These are phyloP conservation scores for Hapsidospora chrysogenum DNA, from an alignment of 495 filamentous ascomycete genomes.

Conservation along the genomic window DNA sequence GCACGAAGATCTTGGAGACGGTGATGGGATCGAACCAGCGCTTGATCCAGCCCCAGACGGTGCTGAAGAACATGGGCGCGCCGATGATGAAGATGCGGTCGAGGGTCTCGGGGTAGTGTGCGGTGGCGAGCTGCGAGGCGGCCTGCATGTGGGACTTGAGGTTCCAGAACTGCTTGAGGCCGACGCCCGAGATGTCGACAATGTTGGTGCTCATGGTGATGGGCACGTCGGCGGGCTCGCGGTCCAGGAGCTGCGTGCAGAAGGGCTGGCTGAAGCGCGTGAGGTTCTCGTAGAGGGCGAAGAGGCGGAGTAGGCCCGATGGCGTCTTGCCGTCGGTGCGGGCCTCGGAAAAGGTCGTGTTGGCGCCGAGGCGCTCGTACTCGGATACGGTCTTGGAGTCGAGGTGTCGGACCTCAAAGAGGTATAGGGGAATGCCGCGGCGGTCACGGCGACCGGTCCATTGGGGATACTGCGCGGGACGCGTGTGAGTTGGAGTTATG, in stretches of 20 bases:
- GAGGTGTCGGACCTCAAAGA: conserved; percentile 71
- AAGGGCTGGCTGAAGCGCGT: conserved; percentile 76
- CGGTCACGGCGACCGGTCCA: conserved; percentile 77
- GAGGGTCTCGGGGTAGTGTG: conserved; percentile 82
- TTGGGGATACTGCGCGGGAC: conserved; percentile 89
- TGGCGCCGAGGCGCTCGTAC: conserved; percentile 46
- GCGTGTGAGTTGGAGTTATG: too few species aligned
- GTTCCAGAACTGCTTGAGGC: conserved; percentile 86
- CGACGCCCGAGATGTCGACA: conserved; percentile 70
- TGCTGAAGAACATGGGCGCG: conserved; percentile 80
- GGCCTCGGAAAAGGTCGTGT: conserved; percentile 34
- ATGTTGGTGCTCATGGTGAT: conserved; percentile 82
- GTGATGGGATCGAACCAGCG: conserved; percentile 91
- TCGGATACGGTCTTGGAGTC: conserved; percentile 60
- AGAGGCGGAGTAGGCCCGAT: conserved; percentile 57
- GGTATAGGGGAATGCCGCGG: conserved; percentile 76
- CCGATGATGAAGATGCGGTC: conserved; percentile 83
- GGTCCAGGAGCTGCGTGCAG: conserved; percentile 49
- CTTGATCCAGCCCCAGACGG: conserved; percentile 91
- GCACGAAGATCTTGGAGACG: conserved; percentile 84
- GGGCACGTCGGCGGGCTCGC: conserved; percentile 55
- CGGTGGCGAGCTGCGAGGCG: conserved; percentile 68
- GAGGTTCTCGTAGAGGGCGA: conserved; percentile 79
- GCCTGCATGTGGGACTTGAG: conserved; percentile 84
- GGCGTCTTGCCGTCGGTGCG: conserved; percentile 43